These are phyloP conservation scores for Boletus semigastroideus DNA, from an alignment of 1,284 basidiomycete species.

Conservation along the genomic window DNA sequence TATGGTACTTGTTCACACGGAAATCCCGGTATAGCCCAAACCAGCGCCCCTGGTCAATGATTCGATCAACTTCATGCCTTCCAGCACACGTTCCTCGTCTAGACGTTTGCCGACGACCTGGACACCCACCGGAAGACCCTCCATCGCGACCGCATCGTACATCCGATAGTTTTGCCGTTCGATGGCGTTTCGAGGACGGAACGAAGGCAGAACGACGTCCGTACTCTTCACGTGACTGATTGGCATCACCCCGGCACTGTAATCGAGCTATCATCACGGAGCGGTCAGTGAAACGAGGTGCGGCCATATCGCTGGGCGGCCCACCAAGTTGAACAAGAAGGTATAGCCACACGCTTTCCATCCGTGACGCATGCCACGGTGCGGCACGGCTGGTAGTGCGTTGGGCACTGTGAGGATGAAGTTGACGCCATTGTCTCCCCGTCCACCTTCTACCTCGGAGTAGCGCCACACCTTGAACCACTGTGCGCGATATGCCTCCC, in stretches of 20 bases:
- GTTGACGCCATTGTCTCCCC: slow-evolving; percentile 47
- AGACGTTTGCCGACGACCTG: slow-evolving; percentile 59
- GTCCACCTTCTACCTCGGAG: slow-evolving; percentile 20
- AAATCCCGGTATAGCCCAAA: slow-evolving; percentile 26
- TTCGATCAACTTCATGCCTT: slow-evolving; percentile 46
- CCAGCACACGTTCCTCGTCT: slow-evolving; percentile 63
- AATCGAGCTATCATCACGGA: slow-evolving; percentile 45
- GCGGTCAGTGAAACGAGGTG: background rate
- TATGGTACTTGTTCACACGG: slow-evolving; percentile 13
- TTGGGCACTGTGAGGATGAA: slow-evolving; percentile 62
- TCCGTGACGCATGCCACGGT: slow-evolving; percentile 42
- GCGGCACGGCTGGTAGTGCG: slow-evolving; percentile 54
- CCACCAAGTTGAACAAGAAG: slow-evolving; percentile 45
- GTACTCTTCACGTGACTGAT: slow-evolving; percentile 51
- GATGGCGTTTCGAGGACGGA: slow-evolving; percentile 34
- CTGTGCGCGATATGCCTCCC: slow-evolving; percentile 41
- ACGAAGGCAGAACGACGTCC: slow-evolving; percentile 38
- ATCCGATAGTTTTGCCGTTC: slow-evolving; percentile 42
- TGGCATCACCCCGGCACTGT: slow-evolving; percentile 58
- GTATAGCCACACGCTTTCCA: slow-evolving; percentile 44
- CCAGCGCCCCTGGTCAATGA: slow-evolving; percentile 24
- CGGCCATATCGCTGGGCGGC: slow-evolving; percentile 8
- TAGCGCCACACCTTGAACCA: slow-evolving; percentile 55
- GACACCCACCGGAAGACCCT: slow-evolving; percentile 65
- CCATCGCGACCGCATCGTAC: slow-evolving; percentile 61